These are phyloP conservation scores for Colletotrichum tabaci DNA, from an alignment of 2,329 filamentous ascomycete genomes.

Conservation along the genomic window DNA sequence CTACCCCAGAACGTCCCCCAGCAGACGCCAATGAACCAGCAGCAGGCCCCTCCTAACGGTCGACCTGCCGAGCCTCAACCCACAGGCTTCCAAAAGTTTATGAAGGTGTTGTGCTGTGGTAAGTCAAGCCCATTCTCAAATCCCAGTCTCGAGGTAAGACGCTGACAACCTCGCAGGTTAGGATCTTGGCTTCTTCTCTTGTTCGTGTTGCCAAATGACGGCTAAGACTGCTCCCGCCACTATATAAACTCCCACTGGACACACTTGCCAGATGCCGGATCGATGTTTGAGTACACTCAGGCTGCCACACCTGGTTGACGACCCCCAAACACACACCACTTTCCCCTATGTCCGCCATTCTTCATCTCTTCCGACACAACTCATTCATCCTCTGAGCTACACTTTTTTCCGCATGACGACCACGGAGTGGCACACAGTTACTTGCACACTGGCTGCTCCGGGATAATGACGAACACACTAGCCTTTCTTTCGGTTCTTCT, in stretches of 20 bases:
- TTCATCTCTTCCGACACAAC: constrained; percentile 34
- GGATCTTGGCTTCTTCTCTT: constrained; percentile 32
- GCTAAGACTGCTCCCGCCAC: constrained; percentile 28
- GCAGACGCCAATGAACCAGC: constrained; percentile 70
- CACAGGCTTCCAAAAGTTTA: constrained; percentile 90
- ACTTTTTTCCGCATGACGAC: constrained; percentile 41
- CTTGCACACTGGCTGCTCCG: constrained; percentile 39
- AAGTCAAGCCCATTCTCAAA: constrained; percentile 41
- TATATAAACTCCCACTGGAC: constrained; percentile 39
- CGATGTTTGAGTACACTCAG: constrained; percentile 31
- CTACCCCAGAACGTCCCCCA: constrained; percentile 77
- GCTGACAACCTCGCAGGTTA: constrained; percentile 35
- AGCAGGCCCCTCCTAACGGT: constrained; percentile 67
- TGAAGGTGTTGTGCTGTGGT: constrained; percentile 94
- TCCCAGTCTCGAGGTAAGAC: too few species aligned
- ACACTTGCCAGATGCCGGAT: constrained; percentile 37
- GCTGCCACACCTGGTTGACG: constrained; percentile 37
- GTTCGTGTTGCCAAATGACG: constrained; percentile 36
- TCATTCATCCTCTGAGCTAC: constrained; percentile 37
- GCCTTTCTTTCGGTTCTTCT: constrained; percentile 50
- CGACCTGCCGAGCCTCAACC: constrained; percentile 79
- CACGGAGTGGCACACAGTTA: constrained; percentile 37
- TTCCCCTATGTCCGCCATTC: constrained; percentile 36
- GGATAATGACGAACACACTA: constrained; percentile 42
- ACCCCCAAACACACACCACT: constrained; percentile 18